Evolutionary conservation across 1,139 yeast genomes (phyloP).

Genomic region (Yarrowia galli): DNA sequence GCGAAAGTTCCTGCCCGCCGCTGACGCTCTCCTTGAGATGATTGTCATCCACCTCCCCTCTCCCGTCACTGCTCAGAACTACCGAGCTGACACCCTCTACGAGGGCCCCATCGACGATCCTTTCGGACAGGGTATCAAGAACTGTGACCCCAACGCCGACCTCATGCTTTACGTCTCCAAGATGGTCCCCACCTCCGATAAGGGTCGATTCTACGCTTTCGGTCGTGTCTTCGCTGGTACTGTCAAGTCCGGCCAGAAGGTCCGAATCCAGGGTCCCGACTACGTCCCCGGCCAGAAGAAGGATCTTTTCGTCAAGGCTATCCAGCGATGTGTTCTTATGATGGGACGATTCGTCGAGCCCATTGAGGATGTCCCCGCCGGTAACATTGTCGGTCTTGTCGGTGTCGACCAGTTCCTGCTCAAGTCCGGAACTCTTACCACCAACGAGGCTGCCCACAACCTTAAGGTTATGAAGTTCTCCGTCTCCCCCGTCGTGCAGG

Average conservation of each 20-base stretch:
- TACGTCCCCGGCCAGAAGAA: conserved; percentile 98
- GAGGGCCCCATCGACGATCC: conserved; percentile 99
- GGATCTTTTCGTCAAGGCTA: conserved; percentile 94
- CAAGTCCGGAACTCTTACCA: conserved; percentile 99
- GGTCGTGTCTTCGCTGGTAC: conserved; percentile 99
- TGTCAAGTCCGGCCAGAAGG: conserved; percentile 98
- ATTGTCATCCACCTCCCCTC: conserved; percentile 98
- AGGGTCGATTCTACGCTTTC: conserved; percentile 99
- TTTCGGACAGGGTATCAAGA: conserved; percentile 88
- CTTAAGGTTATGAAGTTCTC: conserved; percentile 99
- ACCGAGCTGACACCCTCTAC: conserved; percentile 99
- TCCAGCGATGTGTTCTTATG: conserved; percentile 99
- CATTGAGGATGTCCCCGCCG: conserved; percentile 99
- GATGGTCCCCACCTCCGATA: conserved; percentile 99
- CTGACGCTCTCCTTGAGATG: conserved; percentile 99
- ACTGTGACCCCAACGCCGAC: conserved; percentile 99
- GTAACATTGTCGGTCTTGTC: conserved; percentile 99
- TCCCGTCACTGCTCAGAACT: conserved; percentile 97
- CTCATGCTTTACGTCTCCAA: conserved; percentile 99
- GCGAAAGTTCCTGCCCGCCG: conserved; percentile 99
- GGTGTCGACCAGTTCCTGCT: conserved; percentile 99
- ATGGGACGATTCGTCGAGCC: conserved; percentile 99
- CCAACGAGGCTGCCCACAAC: conserved; percentile 97
- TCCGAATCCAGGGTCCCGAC: conserved; percentile 99
- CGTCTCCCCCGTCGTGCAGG: conserved; percentile 99